phyloP scores from a whole-genome alignment of 2,329 filamentous ascomycete genomes.

The Clonostachys rosea region DNA sequence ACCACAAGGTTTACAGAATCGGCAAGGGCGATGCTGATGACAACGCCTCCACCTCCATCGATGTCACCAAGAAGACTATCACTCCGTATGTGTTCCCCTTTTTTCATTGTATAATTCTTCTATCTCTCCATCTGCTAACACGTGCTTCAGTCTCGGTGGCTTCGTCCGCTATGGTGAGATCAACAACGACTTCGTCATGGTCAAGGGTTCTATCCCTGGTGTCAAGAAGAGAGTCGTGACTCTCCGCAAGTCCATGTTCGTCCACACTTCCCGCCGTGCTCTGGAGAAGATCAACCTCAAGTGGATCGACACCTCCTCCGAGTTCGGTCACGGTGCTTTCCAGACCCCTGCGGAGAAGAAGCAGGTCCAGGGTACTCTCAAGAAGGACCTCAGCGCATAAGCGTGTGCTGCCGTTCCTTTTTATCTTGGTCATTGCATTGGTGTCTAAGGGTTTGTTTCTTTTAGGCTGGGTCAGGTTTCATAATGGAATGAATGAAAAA shows the following conservation, averaged over 20 bases:
- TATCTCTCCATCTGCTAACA: conserved; percentile 22
- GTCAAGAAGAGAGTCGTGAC: conserved; percentile 99
- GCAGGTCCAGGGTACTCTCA: conserved; percentile 95
- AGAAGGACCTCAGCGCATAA: conserved; percentile 77
- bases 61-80: conserved; percentile 99
- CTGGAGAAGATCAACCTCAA: conserved; percentile 99
- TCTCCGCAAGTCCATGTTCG: conserved; percentile 97
- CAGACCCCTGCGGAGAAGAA: conserved; percentile 98
- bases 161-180: conserved; percentile 99
- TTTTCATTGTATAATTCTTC: background rate
- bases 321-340: conserved; percentile 99
- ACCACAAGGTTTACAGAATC: conserved; percentile 99
- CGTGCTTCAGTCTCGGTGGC: conserved; percentile 73
- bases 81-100: conserved; percentile 75
- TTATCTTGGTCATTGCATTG: conserved; percentile 43
- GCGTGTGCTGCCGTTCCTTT: conserved; percentile 29
- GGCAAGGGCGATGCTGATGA: conserved; percentile 87
- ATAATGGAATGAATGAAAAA: conserved; percentile 19
- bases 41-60: conserved; percentile 91
- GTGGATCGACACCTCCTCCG: conserved; percentile 99
- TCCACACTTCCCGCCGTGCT: conserved; percentile 89
- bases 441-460: conserved; percentile 44
- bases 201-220: conserved; percentile 97
- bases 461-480: conserved; percentile 27
- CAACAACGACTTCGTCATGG: conserved; percentile 97